Evolutionary conservation across 2,329 filamentous ascomycete genomes (phyloP), one percentile per base, ranked within the genome.

Genomic region (Xylaria sp.): DNA sequence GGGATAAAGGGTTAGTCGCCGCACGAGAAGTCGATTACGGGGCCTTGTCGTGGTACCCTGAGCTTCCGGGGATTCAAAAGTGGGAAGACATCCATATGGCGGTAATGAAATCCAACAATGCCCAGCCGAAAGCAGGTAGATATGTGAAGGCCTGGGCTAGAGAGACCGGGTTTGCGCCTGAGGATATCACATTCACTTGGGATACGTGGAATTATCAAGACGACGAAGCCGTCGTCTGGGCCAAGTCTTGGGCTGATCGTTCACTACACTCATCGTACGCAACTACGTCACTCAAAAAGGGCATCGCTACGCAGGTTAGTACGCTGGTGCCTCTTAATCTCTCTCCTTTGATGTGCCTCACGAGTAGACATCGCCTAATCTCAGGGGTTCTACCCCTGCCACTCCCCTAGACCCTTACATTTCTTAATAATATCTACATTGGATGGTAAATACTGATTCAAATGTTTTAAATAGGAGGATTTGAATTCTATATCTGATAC

Each of bases 1-100:
- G 64, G 86, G 72, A 84, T 3, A 88, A 87, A 2, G 79, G 89
- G 4, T 77, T 90, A 23, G 87, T 77, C n/a, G 75, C 74, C 23
- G 74, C 73, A 2, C 71, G 75, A 25, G 74, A 76, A 58, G 66
- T 69, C 21, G 75, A 75, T 62, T 72, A 72, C 37, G 48, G 63
- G 2, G 27, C 62, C 10, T 40, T 71, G 5, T 50, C 59, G 1
- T 72, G 69, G 69, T 72, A 65, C 18, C 70, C 70, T 2, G 69
- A 71, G 44, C 63, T 66, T 12, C 65, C 62, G 1, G 65, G 62
- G 0, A 23, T 72, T 4, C n/a, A 69, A 1, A 61, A 42, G 29
- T 72, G 70, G 70, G 63, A 54, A 2, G 61, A 63, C 18, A 50
- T 68, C 5, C 69, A 71, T 27, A 61, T 67, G 70, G 47, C 32